Conservation (phyloP, 768 basidiomycete genomes). For the Xanthoconium purpureum region DNA sequence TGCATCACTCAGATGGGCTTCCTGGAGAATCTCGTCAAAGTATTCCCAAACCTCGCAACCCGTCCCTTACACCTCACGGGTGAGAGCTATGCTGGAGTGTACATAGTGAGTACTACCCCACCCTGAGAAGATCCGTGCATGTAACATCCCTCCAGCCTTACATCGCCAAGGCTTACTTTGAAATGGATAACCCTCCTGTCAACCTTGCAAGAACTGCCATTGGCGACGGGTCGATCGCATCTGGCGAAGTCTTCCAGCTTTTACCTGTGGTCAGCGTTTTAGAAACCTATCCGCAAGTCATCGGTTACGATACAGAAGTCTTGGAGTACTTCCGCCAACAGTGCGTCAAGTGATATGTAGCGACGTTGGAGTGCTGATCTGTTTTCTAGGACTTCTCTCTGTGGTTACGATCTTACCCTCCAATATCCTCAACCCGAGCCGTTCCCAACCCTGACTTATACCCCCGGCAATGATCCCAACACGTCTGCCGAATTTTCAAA, state of each 20-base stretch:
- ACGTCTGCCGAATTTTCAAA: not conserved
- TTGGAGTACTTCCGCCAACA: slow-evolving; percentile 67
- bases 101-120: slow-evolving; percentile 47
- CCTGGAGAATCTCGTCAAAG: slow-evolving; percentile 64
- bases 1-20: slow-evolving; percentile 57
- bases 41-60: slow-evolving; percentile 65
- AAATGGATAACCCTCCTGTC: slow-evolving; percentile 60
- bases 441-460: slow-evolving; percentile 38
- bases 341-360: slow-evolving; percentile 38
- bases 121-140: not conserved
- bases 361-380: not conserved
- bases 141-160: slow-evolving; percentile 51
- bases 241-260: slow-evolving; percentile 48
- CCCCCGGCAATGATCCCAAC: slow-evolving; percentile 13
- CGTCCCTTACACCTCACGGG: slow-evolving; percentile 69
- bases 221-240: slow-evolving; percentile 61
- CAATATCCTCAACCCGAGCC: slow-evolving; percentile 62
- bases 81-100: slow-evolving; percentile 74
- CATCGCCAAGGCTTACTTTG: slow-evolving; percentile 70
- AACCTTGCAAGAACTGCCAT: slow-evolving; percentile 66
- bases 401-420: slow-evolving; percentile 63
- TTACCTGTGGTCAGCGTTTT: slow-evolving; percentile 58
- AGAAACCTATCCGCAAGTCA: slow-evolving; percentile 74
- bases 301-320: slow-evolving; percentile 65
- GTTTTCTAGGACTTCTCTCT: slow-evolving; percentile 50